Base-by-base conservation (phyloP, 2,329 filamentous ascomycete genomes). In the Rhynchosporium agropyri region DNA sequence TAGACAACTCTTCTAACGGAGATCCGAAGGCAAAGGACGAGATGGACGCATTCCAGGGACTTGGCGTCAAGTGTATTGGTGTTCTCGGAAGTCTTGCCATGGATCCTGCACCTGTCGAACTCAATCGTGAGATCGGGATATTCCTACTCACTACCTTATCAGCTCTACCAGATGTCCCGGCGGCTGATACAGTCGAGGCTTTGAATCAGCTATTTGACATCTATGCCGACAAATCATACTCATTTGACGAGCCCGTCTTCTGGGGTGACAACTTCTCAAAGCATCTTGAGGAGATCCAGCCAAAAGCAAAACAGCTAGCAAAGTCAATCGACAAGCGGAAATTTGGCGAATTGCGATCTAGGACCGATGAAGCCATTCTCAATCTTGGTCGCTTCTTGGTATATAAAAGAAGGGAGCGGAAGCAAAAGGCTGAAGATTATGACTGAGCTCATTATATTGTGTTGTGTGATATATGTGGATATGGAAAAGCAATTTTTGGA, bases 131-230 rank as follows among this genome's bases (percentile, higher is more conserved):
- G 62, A 82, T 89, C 60, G 86, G 86, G 54, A 78, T 83, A 15
- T 89, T 89, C 73, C 77, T 90, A 55, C 66, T 89, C 59, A 84
- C 81, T 1, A 73, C 86, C 4, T 75, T 88, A 38, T 77, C 80
- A 38, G 74, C 75, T 9, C 76, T 84, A 20, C 83, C 85, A 4
- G 76, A 81, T 50, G 82, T 81, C 0, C 78, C 84, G 1, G 75
- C 80, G 1, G 86, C 85, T 1, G 84, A 88, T 51, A 79, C 79
- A 4, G 80, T 89, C 38, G 87, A 89, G 75, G 84, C 85, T 15
- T 76, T 89, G 49, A 85, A 89, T 74, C 85, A 88, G 73, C 66
- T 90, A 20, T 88, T 88, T 68, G 87, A 89, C 68, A 80, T 90
- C 7, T 90, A 89, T 74, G 83, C 81, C 31, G 84, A 89, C 71